Base-by-base conservation (phyloP, 2,329 filamentous ascomycete species). In the Penicillium aurantiogriseum region DNA sequence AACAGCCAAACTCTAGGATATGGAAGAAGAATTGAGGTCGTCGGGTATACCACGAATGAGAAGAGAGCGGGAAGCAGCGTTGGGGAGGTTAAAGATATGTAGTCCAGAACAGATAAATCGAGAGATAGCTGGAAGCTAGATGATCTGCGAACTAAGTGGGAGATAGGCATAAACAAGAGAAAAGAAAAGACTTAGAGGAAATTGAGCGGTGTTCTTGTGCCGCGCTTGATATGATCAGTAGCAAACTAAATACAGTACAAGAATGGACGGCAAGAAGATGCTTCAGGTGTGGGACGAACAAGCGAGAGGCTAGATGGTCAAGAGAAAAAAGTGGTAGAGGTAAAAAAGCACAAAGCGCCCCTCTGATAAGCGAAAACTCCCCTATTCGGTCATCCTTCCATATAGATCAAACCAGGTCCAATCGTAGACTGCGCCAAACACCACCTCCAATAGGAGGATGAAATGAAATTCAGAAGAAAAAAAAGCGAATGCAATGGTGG, bases 231-330 rank as follows among this genome's bases (percentile, higher is more conserved):
- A 53, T 46, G 50, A 50, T 23, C 51, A 57, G 50, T 52, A 55
- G 48, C 57, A 50, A 62, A 67, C 67, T 69, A 70, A 67, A 64
- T 71, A 70, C 70, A 71, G 65, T 71, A 71, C 54, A 53, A 58
- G 61, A 59, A 64, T 64, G 46, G 57, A 60, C 64, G 62, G 43
- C 59, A 58, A 57, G 56, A 57, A 58, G 35, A 51, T 25, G 48
- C 48, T 56, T 17, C 19, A 35, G 40, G 43, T 23, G 45, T 48
- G 44, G 23, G 56, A 46, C 50, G 61, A 45, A 38, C 55, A 46
- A 59, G 56, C 57, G 59, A 62, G 57, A 60, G 62, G 61, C 59
- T 63, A 63, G 48, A 62, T 60, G 58, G 49, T 46, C 60, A 57
- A 64, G 31, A 40, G 54, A 33, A 33, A 27, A 50, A 51, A 33